phyloP scores from a whole-genome alignment of 129 eudicot genomes.

The Saussurea involucrata region DNA sequence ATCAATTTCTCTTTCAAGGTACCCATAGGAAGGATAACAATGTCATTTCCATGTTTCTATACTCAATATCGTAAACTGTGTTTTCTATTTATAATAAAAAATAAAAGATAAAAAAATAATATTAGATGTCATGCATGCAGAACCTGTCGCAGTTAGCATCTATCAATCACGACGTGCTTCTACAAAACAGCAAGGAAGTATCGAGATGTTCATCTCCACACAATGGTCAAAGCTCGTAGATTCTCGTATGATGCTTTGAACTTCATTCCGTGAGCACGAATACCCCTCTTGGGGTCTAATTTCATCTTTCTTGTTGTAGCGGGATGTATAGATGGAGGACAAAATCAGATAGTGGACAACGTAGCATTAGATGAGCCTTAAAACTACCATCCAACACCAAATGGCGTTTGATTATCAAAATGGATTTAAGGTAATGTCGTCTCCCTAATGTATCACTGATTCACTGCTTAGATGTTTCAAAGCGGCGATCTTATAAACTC shows the following conservation, averaged over 20 bases:
- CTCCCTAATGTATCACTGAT: conserved; percentile 2
- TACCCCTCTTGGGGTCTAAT: background rate
- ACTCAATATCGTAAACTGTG: background rate
- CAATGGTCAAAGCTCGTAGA: conserved; percentile 32
- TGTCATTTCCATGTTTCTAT: background rate
- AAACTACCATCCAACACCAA: background rate
- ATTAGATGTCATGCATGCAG: conserved; percentile 35
- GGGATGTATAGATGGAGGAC: background rate
- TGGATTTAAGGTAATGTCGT: background rate
- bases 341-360: conserved; percentile 1
- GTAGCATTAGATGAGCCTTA: background rate
- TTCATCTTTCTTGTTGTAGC: background rate
- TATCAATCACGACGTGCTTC: conserved; percentile 73
- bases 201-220: conserved; percentile 57
- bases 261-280: background rate
- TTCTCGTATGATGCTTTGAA: background rate
- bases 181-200: conserved; percentile 63
- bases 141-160: conserved; percentile 88
- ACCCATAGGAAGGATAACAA: conserved; percentile 7
- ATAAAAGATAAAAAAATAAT: background rate
- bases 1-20: conserved; percentile 92
- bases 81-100: background rate
- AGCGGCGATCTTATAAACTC: background rate
- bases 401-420: background rate
- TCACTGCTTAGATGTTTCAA: background rate